Conservation (phyloP, 2,329 filamentous ascomycete genomes). For the Beauveria sp. region DNA sequence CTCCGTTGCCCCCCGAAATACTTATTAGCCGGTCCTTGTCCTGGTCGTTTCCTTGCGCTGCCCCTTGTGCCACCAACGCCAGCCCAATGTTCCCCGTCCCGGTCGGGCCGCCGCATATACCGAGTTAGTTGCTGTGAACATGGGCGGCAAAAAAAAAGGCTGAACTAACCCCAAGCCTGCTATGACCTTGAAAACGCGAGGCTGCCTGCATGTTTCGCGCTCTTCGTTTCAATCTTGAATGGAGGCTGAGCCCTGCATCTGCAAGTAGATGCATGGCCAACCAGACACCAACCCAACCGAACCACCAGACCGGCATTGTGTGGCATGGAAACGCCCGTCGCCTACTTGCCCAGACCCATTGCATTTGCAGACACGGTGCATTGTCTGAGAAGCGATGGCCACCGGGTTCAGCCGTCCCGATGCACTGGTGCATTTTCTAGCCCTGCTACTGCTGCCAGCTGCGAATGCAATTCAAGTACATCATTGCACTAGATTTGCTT, state of each 20-base stretch:
- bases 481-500: neutral
- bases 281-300: neutral
- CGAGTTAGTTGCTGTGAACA: neutral
- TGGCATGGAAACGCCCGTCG: neutral
- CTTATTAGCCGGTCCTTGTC: neutral
- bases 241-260: neutral
- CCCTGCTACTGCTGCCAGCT: neutral
- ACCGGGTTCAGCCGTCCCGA: neutral
- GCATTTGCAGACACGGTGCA: neutral
- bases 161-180: neutral
- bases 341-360: neutral
- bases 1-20: neutral
- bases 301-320: neutral
- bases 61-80: neutral
- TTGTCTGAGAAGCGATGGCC: neutral
- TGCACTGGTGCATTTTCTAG: neutral
- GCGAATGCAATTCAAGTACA: neutral
- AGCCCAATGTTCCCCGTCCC: neutral
- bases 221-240: neutral
- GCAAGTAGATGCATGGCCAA: neutral
- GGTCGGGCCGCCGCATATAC: neutral
- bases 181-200: neutral
- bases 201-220: neutral
- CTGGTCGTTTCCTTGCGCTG: neutral
- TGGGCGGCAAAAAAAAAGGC: neutral